phyloP scores from a whole-genome alignment of 805 yeast genomes.

The Candida schatavii region DNA sequence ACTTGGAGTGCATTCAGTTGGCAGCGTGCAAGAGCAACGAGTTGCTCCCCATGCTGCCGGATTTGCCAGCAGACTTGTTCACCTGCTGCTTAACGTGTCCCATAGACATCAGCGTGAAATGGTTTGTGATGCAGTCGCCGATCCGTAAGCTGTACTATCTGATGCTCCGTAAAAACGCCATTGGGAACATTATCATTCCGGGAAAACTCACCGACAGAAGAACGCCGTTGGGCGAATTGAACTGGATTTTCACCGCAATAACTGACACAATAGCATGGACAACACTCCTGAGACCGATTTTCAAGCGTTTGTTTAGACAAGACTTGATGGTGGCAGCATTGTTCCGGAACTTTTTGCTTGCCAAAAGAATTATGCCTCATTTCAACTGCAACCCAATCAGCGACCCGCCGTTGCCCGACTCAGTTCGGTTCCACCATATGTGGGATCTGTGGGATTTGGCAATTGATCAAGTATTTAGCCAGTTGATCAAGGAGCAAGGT shows the following conservation, averaged over 20 bases:
- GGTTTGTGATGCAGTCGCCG: conserved; percentile 86
- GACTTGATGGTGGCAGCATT: conserved; percentile 96
- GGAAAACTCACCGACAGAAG: conserved; percentile 90
- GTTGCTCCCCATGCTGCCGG: conserved; percentile 87
- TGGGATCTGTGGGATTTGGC: conserved; percentile 99
- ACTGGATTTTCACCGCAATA: conserved; percentile 97
- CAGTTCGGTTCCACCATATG: conserved; percentile 78
- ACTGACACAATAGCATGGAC: conserved; percentile 99
- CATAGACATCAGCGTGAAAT: conserved; percentile 86
- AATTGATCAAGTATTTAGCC: conserved; percentile 86
- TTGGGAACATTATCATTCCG: conserved; percentile 70
- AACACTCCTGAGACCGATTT: conserved; percentile 77
- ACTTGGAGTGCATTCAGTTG: conserved; percentile 83
- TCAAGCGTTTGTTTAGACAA: conserved; percentile 88
- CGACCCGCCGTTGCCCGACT: conserved; percentile 87
- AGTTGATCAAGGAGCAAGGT: conserved; percentile 48
- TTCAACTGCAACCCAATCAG: conserved; percentile 92
- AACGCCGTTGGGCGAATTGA: conserved; percentile 92
- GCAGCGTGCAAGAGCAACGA: conserved; percentile 92
- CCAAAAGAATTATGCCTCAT: conserved; percentile 90
- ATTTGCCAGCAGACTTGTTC: conserved; percentile 91
- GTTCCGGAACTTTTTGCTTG: conserved; percentile 87
- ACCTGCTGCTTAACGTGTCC: conserved; percentile 96
- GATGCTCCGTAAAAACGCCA: conserved; percentile 44
- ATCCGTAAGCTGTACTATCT: conserved; percentile 50